phyloP scores from a whole-genome alignment of 148 eudicot species.

The Polygonum aviculare region DNA sequence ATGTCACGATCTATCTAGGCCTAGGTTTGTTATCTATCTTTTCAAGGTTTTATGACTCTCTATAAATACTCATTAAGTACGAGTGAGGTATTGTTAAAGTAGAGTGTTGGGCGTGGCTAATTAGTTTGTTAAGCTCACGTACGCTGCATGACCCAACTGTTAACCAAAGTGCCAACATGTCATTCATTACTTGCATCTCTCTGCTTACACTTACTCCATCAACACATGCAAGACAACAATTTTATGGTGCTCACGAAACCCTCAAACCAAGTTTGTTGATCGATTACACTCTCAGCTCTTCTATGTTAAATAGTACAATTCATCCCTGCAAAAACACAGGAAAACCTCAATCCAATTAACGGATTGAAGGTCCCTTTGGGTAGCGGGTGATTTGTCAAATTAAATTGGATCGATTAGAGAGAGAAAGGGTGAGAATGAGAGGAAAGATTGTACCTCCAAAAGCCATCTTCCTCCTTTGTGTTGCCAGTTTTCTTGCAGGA shows the following conservation, averaged over 20 bases:
- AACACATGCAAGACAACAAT: not conserved
- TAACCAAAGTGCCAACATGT: not conserved
- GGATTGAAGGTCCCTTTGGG: not conserved
- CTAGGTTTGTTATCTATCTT: too few species aligned
- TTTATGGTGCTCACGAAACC: not conserved
- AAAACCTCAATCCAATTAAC: not conserved
- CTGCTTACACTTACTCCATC: not conserved
- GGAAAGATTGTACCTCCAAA: constrained; percentile 48
- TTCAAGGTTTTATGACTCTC: too few species aligned
- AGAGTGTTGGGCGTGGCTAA: not conserved
- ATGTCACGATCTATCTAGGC: too few species aligned
- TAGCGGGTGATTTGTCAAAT: too few species aligned
- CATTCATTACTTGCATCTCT: not conserved
- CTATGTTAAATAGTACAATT: not conserved
- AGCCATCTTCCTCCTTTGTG: constrained; percentile 45
- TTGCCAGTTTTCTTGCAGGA: constrained; percentile 70
- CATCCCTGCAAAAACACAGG: not conserved
- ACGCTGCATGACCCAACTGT: not conserved
- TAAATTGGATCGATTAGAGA: not conserved
- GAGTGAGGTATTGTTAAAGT: too few species aligned
- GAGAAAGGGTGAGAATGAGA: constrained; percentile 33
- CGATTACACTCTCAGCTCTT: not conserved
- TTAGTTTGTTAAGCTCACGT: constrained; percentile 1
- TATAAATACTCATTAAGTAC: too few species aligned
- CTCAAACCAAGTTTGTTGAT: not conserved